Evolutionary conservation across 495 filamentous ascomycete species (phyloP).

Genomic region (Penicillium silybi): DNA sequence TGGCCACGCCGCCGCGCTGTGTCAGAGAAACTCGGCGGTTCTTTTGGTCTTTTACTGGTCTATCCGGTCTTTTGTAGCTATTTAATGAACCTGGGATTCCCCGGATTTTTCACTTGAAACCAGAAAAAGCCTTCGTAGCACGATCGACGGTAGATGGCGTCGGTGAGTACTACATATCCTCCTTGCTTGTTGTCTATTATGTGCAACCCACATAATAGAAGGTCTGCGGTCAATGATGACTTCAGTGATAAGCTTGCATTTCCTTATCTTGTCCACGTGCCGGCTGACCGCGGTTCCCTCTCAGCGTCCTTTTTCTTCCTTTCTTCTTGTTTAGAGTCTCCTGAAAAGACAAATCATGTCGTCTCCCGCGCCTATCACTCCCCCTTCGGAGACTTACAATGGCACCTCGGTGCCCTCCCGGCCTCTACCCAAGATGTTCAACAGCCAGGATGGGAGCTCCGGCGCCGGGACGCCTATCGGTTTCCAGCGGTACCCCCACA

Average conservation of each 20-base stretch:
- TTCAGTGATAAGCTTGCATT: slow-evolving; percentile 12
- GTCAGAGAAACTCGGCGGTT: neutral
- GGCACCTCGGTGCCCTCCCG: slow-evolving; percentile 31
- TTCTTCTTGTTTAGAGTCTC: slow-evolving; percentile 11
- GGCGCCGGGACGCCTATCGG: slow-evolving; percentile 45
- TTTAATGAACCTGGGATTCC: slow-evolving; percentile 18
- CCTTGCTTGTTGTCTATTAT: slow-evolving; percentile 16
- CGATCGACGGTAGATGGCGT: slow-evolving; percentile 9
- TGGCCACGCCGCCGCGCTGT: neutral
- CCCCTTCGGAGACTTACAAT: slow-evolving; percentile 32
- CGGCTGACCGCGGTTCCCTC: slow-evolving; percentile 9
- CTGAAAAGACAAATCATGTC: slow-evolving; percentile 30
- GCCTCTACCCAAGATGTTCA: slow-evolving; percentile 34
- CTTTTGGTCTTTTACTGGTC: neutral
- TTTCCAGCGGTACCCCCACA: slow-evolving; percentile 49
- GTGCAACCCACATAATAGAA: too few species aligned
- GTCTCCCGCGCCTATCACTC: slow-evolving; percentile 32
- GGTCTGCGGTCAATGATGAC: too few species aligned
- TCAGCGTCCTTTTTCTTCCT: slow-evolving; percentile 16
- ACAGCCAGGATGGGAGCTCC: slow-evolving; percentile 35
- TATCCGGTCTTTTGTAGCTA: neutral
- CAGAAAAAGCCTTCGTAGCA: neutral
- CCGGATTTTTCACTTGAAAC: slow-evolving; percentile 17
- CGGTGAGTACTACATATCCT: slow-evolving; percentile 11
- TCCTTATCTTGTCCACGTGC: slow-evolving; percentile 10